Conservation (phyloP, 345 rosid genomes). For the Eucalyptus cloeziana region DNA sequence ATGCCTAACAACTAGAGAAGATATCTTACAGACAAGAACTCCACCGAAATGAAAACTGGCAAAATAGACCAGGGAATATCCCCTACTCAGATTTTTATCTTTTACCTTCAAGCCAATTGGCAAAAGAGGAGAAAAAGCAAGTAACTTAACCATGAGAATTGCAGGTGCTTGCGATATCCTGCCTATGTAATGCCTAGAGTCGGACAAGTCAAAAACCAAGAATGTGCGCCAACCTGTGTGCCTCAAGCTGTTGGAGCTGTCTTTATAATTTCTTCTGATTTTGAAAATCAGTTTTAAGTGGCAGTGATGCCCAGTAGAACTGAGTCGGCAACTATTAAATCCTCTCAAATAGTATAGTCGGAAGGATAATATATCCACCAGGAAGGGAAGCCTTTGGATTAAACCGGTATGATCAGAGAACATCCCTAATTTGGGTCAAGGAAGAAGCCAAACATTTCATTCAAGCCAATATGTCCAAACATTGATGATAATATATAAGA, state of each 20-base stretch:
- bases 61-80: neutral
- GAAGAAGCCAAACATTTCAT: neutral
- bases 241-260: neutral
- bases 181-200: neutral
- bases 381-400: neutral
- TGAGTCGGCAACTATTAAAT: neutral
- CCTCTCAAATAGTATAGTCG: neutral
- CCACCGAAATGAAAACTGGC: neutral
- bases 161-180: neutral
- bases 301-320: neutral
- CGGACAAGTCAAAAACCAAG: neutral
- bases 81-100: neutral
- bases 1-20: neutral
- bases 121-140: neutral
- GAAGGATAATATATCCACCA: neutral
- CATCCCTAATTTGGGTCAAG: neutral
- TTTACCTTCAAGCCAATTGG: neutral
- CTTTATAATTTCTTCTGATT: neutral
- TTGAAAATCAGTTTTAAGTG: neutral
- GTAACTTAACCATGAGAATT: neutral
- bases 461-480: neutral
- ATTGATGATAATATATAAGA: neutral
- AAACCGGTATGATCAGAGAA: neutral
- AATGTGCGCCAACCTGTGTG: neutral
- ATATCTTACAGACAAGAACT: neutral